These are phyloP conservation scores for Helotiales sp. DNA, from an alignment of 2,329 filamentous ascomycete species.

Conservation along the genomic window DNA sequence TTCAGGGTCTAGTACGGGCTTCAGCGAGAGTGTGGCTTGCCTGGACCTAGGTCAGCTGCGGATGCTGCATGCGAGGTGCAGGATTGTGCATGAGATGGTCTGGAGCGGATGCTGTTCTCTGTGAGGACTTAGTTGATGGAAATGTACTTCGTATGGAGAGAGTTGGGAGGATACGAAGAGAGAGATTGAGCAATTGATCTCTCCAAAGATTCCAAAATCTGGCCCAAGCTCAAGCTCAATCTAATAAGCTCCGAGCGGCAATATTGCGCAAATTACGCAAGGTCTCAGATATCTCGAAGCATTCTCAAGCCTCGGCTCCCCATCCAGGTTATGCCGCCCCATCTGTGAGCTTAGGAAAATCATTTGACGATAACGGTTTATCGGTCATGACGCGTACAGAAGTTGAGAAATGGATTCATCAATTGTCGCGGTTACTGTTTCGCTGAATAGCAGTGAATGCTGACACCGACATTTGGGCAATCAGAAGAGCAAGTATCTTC, in stretches of 20 bases:
- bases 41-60: background rate
- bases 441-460: too few species aligned
- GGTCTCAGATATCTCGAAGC: background rate
- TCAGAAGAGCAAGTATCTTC: too few species aligned
- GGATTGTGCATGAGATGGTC: background rate
- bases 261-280: constrained; percentile 10
- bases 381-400: too few species aligned
- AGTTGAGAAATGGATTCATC: too few species aligned
- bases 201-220: background rate
- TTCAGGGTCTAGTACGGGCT: background rate
- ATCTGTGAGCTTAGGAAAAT: too few species aligned
- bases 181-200: background rate
- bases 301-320: background rate
- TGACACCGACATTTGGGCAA: too few species aligned
- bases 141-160: too few species aligned
- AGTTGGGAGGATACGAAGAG: background rate
- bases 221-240: constrained; percentile 7
- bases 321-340: too few species aligned
- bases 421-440: too few species aligned
- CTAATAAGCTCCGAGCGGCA: constrained; percentile 2
- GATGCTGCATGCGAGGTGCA: background rate
- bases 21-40: constrained; percentile 5
- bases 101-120: background rate
- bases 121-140: background rate
- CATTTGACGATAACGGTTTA: too few species aligned